Base-by-base conservation (phyloP, 2,329 filamentous ascomycete species). In the Phialophora macrospora region DNA sequence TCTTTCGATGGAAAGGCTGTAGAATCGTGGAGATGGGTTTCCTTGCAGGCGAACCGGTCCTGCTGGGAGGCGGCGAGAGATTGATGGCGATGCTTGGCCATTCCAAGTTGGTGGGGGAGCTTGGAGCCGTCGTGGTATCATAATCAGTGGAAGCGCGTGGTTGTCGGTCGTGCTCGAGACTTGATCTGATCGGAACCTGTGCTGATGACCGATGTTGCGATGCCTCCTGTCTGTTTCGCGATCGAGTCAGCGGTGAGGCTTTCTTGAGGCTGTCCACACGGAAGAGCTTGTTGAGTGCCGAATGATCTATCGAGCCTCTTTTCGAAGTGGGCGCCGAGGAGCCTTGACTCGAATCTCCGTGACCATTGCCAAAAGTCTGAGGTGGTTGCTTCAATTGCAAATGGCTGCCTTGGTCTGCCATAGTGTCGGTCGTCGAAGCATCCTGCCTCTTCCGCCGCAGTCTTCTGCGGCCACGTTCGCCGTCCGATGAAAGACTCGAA, bases 21-120 rank as follows among this genome's bases (percentile, higher is more conserved):
- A 82, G 73, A n/a, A 76, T 75, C 4, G 71, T 63, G 32, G 75
- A 72, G 30, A 79, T 73, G 0, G 85, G 84, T 61, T 86, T 89
- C 59, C 88, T 84, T 0, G 81, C 79, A 32, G 90, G 89, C 6
- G 90, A 92, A 2, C 81, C 80, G 1, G 85, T 82, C 26, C 89
- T 84, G 72, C 88, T 92, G 7, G 81, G 81, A 3, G 83, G 80
- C 1, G 88, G 85, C 3, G 89, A 90, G 8, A 90, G 75, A 63
- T 90, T 88, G 69, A 85, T 82, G 24, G 84, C 84, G 66, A 88
- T 85, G 12, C 83, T 83, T 3, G 87, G 86, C 59, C 89, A 83
- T 34, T 84, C 81, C 1, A 73, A 66, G 32, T 74, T 74, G 17
- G 71, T 70, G 46, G 79, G 79, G 34, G 79, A 79, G 60, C 74